Base-by-base conservation (phyloP, 495 filamentous ascomycete genomes). In the Lindgomyces ingoldianus region DNA sequence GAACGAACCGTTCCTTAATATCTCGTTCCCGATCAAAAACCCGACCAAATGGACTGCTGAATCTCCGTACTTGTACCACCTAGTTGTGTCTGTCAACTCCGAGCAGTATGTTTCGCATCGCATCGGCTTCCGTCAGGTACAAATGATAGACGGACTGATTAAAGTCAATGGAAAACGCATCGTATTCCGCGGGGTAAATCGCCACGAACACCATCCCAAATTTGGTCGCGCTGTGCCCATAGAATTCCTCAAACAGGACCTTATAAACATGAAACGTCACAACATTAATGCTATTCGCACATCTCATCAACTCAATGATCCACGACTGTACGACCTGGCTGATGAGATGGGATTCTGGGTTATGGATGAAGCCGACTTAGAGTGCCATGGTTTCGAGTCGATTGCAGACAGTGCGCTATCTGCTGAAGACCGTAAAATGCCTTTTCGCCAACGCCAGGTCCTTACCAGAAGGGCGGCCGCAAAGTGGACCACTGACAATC, bases 301-400 rank as follows among this genome's bases (percentile, higher is more conserved):
- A 9, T 69, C 62, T 9, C 71, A 73, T 61, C 61, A 73, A 18
- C 66, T 69, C 1, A 65, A 65, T 21, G 65, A 73, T 53, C 54
- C 66, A 11, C 57, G 63, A 1, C 25, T 73, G n/a, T 83, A 84
- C 51, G 81, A 84, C n/a, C 72, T 90, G 1, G 83, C 83, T 42
- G 85, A 90, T 63, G 85, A 90, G 67, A 72, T 89, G 27, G 88
- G 88, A 0, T 75, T 91, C 29, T 90, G 82, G 78, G 80, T 90
- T 14, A 86, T 90, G 62, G 87, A 89, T 55, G 87, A 91, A 70
- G 84, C 85, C 0, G 87, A 91, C 67, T 79, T 89, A 0, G 87
- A 89, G 72, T 89, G 85, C 62, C 87, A 89, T 49, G 87, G 87
- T 1, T 88, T 89, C 52, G 66, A 73, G 45, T 51, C 33, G 4